A percentile compares a stretch with the other conserved stretches of the same genome.
These are phyloP conservation scores for Aspergillus sp. DNA, from an alignment of 2,329 filamentous ascomycete genomes.

Conservation along the genomic window DNA sequence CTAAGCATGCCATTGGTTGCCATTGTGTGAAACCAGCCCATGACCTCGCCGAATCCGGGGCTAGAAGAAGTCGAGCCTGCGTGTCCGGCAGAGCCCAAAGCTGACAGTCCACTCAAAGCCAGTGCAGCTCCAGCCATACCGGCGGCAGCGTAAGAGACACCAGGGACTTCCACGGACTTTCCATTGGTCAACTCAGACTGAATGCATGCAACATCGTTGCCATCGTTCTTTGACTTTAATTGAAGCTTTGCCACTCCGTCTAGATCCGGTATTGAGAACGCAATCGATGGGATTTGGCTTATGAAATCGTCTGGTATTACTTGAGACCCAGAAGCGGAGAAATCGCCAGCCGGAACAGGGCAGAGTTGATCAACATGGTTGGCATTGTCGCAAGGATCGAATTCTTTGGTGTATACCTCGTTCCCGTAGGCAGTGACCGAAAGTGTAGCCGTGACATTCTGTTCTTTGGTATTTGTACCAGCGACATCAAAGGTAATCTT, in stretches of 20 bases:
- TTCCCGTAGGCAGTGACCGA: conserved; percentile 82
- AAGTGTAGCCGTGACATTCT: conserved; percentile 78
- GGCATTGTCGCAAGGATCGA: conserved; percentile 74
- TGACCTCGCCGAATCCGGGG: conserved; percentile 80
- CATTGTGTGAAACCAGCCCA: conserved; percentile 90
- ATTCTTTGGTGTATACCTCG: conserved; percentile 72
- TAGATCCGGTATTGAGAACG: conserved; percentile 87
- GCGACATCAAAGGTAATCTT: conserved; percentile 78
- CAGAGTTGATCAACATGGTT: conserved; percentile 75
- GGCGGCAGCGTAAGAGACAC: conserved; percentile 79
- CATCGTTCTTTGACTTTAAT: conserved; percentile 62
- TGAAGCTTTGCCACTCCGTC: conserved; percentile 79
- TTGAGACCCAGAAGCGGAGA: conserved; percentile 71
- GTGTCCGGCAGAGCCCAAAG: conserved; percentile 61
- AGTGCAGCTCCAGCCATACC: conserved; percentile 84
- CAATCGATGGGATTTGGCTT: conserved; percentile 77
- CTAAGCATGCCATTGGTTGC: conserved; percentile 96
- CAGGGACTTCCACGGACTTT: conserved; percentile 72
- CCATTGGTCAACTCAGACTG: conserved; percentile 81
- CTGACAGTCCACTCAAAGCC: conserved; percentile 69
- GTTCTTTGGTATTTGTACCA: conserved; percentile 69
- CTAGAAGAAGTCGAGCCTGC: conserved; percentile 66
- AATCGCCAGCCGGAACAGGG: conserved; percentile 74
- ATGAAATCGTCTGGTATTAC: conserved; percentile 70
- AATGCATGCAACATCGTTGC: conserved; percentile 74